Base-by-base conservation (phyloP, 1,284 basidiomycete species). In the Gastroboletus turbinatus region DNA sequence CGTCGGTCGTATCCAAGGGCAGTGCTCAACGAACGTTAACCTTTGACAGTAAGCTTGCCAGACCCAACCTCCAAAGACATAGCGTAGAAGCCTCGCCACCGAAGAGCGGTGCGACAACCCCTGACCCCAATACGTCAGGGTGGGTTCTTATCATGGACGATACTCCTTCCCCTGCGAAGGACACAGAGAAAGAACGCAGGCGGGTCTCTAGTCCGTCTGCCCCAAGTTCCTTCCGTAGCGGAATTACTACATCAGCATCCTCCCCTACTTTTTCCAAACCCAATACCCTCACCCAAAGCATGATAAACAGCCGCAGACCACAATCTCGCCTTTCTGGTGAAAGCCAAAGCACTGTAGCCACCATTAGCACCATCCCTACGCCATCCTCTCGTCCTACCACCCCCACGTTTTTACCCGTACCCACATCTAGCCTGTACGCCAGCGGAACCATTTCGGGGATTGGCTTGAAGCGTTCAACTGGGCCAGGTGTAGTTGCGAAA, bases 61-160 rank as follows among this genome's bases (percentile, higher is more conserved):
- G 46, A 53, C 58, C 60, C 8, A 58, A 60, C 46, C 53, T 66
- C n/a, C 68, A 73, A 56, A 64, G 74, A 50, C 66, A 64, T 44
- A 72, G 70, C 44, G 57, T 65, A 17, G 75, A 77, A 46, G 45
- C 42, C 35, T 80, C 79, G 38, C 76, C 75, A 23, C 73, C 72
- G 40, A 74, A 69, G 58, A 79, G 78, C 58, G 75, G 73, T 48
- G 76, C 79, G 30, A 77, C 75, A 60, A 80, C 76, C 25, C 74
- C 79, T 30, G 74, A 72, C 38, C 80, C 78, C 25, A 88, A 89
- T 64, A 75, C 83, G 5, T 82, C 87, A 29, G 89, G 89, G 49
- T 91, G 88, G 88, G 88, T 91, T 36, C 79, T 90, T 30, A 88
- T 91, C 51, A 89, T 90, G 88, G 88, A 90, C 60, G 89, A 90